Conservation (phyloP, 1,139 yeast species). For the Meyerozyma smithsonii region DNA sequence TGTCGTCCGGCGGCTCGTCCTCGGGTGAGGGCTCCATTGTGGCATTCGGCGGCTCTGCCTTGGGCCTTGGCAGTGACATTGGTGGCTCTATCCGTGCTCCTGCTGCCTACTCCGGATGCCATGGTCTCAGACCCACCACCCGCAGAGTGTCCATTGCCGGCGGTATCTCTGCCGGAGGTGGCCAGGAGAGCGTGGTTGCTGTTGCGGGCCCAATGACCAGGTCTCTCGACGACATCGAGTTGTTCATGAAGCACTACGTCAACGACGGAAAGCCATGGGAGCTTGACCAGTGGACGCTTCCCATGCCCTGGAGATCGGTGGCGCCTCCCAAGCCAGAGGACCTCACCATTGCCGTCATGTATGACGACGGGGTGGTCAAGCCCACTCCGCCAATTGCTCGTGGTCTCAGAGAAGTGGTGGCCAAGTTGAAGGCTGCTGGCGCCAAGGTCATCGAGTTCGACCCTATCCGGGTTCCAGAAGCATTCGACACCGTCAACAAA, state of each 20-base stretch:
- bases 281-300: constrained; percentile 50
- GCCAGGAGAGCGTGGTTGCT: constrained; percentile 55
- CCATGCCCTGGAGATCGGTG: constrained; percentile 54
- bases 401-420: constrained; percentile 24
- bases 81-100: constrained; percentile 80
- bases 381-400: constrained; percentile 54
- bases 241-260: constrained; percentile 47
- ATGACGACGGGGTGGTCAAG: constrained; percentile 36
- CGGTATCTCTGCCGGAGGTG: constrained; percentile 47
- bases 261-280: constrained; percentile 69
- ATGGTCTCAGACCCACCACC: constrained; percentile 66
- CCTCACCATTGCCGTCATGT: constrained; percentile 34
- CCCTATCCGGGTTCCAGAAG: constrained; percentile 47
- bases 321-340: constrained; percentile 33
- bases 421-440: constrained; percentile 27
- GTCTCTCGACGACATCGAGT: constrained; percentile 58
- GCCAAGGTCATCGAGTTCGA: constrained; percentile 36
- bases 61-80: constrained; percentile 74
- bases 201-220: constrained; percentile 63
- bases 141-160: constrained; percentile 53
- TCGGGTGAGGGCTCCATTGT: constrained; percentile 76
- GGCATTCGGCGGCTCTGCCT: constrained; percentile 57
- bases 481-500: constrained; percentile 46
- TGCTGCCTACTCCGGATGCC: constrained; percentile 64
- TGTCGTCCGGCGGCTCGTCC: constrained; percentile 59